phyloP scores from a whole-genome alignment of 108 stramenopile genomes.

The Bacterosira constricta region DNA sequence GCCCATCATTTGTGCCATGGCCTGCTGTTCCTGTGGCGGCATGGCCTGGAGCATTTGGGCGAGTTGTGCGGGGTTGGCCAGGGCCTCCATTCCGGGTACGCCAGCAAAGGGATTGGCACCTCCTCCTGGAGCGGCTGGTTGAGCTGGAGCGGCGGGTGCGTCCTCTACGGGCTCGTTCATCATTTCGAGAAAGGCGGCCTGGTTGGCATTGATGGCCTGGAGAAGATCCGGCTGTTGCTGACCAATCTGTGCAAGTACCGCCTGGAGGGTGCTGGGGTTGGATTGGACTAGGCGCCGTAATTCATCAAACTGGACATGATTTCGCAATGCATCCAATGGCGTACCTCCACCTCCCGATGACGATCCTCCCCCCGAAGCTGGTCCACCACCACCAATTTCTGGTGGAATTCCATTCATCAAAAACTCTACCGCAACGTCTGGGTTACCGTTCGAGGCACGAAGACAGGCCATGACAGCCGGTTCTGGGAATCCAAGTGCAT shows the following conservation, averaged over 20 bases:
- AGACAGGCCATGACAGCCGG: conserved; percentile 87
- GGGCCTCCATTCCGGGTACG: conserved; percentile 65
- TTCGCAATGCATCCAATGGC: conserved; percentile 83
- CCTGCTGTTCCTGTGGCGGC: conserved; percentile 85
- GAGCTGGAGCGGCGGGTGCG: conserved; percentile 21
- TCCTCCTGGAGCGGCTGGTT: conserved; percentile 26
- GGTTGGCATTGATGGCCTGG: conserved; percentile 92
- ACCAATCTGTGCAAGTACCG: conserved; percentile 92
- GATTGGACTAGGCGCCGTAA: conserved; percentile 91
- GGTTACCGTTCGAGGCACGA: conserved; percentile 93
- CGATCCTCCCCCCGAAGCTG: conserved; percentile 37
- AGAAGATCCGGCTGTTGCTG: conserved; percentile 91
- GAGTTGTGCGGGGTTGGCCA: conserved; percentile 86
- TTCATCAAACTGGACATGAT: conserved; percentile 94
- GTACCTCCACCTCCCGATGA: conserved; percentile 14
- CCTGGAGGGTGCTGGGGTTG: conserved; percentile 88
- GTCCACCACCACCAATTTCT: conserved; percentile 40
- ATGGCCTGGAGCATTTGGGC: conserved; percentile 85
- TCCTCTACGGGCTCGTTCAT: conserved; percentile 97
- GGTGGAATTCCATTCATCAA: conserved; percentile 97
- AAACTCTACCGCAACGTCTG: conserved; percentile 96
- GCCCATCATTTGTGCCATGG: conserved; percentile 94
- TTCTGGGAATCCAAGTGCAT: conserved; percentile 86
- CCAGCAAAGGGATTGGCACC: conserved; percentile 49
- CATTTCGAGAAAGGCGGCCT: conserved; percentile 91